Percentiles rank a stretch among this genome's conserved stretches.
These are phyloP conservation scores for Naumovozyma baii DNA, from an alignment of 805 yeast genomes.

Conservation along the genomic window DNA sequence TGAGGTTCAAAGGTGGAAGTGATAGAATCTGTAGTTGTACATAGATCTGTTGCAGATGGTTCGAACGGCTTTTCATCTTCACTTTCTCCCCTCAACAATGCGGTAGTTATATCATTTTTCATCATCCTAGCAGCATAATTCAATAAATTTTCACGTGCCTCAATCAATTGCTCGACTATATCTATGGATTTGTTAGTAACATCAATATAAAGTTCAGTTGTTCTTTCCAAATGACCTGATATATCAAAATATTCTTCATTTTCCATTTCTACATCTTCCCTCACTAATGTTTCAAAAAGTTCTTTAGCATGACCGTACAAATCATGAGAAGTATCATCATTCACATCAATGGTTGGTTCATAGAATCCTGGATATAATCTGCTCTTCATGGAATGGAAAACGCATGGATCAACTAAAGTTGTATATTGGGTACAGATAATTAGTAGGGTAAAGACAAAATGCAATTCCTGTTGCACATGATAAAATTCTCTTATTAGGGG, in stretches of 20 bases:
- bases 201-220: conserved; percentile 26
- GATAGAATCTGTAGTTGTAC: not conserved
- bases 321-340: no score
- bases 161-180: conserved; percentile 47
- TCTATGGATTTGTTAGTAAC: conserved; percentile 26
- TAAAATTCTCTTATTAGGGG: conserved; percentile 48
- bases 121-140: conserved; percentile 66
- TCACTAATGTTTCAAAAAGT: conserved; percentile 37
- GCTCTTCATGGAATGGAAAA: conserved; percentile 50
- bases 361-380: conserved; percentile 31
- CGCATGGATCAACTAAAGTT: conserved; percentile 64
- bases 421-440: conserved; percentile 58
- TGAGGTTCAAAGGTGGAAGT: not conserved
- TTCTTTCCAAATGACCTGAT: conserved; percentile 21
- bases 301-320: conserved; percentile 26
- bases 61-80: not conserved
- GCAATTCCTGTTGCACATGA: conserved; percentile 59
- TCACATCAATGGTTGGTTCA: conserved; percentile 10
- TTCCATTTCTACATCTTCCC: conserved; percentile 35
- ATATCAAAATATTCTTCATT: conserved; percentile 27
- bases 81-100: conserved; percentile 38
- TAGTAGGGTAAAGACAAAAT: conserved; percentile 45
- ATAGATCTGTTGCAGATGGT: not conserved
- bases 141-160: conserved; percentile 56
- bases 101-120: conserved; percentile 59